These are phyloP conservation scores for Calonectria ilicicola DNA, from an alignment of 2,329 filamentous ascomycete genomes.

Conservation along the genomic window DNA sequence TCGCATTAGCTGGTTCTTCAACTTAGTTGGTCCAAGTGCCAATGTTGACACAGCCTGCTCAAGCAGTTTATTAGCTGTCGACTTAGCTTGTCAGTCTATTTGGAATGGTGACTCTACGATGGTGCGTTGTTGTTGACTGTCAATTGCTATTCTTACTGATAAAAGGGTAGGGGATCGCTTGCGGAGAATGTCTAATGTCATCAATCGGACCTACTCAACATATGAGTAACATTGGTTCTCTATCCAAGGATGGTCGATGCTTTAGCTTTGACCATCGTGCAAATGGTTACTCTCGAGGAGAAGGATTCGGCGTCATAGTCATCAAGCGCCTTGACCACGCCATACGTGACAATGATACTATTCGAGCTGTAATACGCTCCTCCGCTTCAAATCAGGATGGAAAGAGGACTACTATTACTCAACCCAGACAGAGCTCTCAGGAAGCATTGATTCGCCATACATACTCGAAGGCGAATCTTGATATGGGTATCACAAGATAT, in stretches of 20 bases:
- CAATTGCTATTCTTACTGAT: too few relatives aligned
- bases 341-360: constrained; percentile 52
- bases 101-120: constrained; percentile 50
- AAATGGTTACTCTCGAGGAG: constrained; percentile 47
- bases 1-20: constrained; percentile 54
- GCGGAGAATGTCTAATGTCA: constrained; percentile 32
- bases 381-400: constrained; percentile 53
- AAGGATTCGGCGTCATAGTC: constrained; percentile 51
- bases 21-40: constrained; percentile 29
- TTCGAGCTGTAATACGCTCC: constrained; percentile 50
- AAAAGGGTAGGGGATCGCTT: constrained; percentile 45
- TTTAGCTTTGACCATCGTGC: constrained; percentile 47
- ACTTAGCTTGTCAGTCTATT: constrained; percentile 47
- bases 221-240: constrained; percentile 59
- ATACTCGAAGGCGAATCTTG: constrained; percentile 42
- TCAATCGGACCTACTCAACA: constrained; percentile 23
- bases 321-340: constrained; percentile 64
- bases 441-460: constrained; percentile 42
- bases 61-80: constrained; percentile 27
- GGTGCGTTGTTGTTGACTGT: background rate
- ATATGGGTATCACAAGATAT: constrained; percentile 39
- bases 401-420: constrained; percentile 53
- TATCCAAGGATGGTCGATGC: constrained; percentile 44
- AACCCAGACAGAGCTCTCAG: constrained; percentile 27
- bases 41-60: constrained; percentile 35